Evolutionary conservation across 768 basidiomycete genomes (phyloP).

Genomic region (Pleurotus tuoliensis): DNA sequence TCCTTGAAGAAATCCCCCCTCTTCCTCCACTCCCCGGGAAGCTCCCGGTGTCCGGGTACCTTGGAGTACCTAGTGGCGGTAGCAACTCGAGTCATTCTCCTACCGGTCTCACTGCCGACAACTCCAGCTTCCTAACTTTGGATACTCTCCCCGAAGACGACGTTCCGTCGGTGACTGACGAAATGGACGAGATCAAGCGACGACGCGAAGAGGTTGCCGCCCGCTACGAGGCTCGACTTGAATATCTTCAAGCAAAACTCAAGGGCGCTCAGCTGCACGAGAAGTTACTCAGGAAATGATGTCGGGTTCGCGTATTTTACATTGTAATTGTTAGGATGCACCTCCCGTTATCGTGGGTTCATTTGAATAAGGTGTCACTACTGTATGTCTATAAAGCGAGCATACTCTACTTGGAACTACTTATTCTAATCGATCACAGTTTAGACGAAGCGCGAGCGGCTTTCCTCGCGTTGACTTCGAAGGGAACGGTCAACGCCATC

Average conservation of each 20-base stretch:
- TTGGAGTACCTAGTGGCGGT: slow-evolving; percentile 9
- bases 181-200: slow-evolving; percentile 60
- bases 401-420: too few relatives aligned
- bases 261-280: slow-evolving; percentile 71
- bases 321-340: too few relatives aligned
- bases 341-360: too few relatives aligned
- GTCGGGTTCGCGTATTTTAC: too few relatives aligned
- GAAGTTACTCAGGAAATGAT: slow-evolving; percentile 35
- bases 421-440: too few relatives aligned
- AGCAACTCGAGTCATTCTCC: slow-evolving; percentile 1
- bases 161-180: slow-evolving; percentile 20
- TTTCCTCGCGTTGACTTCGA: slow-evolving; percentile 33
- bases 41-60: background rate
- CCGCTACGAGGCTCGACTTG: slow-evolving; percentile 68
- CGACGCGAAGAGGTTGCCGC: slow-evolving; percentile 62
- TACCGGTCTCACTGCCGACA: slow-evolving; percentile 13
- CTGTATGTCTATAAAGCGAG: too few relatives aligned
- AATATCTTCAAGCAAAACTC: slow-evolving; percentile 70
- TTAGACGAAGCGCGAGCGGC: slow-evolving; percentile 11
- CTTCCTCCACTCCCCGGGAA: background rate
- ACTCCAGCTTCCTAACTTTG: slow-evolving; percentile 2
- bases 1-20: background rate
- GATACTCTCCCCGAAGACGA: slow-evolving; percentile 12
- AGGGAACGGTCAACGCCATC: slow-evolving; percentile 49
- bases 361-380: too few relatives aligned